These are phyloP conservation scores for Daedaleopsis nitida DNA, from an alignment of 768 basidiomycete species.

Conservation along the genomic window DNA sequence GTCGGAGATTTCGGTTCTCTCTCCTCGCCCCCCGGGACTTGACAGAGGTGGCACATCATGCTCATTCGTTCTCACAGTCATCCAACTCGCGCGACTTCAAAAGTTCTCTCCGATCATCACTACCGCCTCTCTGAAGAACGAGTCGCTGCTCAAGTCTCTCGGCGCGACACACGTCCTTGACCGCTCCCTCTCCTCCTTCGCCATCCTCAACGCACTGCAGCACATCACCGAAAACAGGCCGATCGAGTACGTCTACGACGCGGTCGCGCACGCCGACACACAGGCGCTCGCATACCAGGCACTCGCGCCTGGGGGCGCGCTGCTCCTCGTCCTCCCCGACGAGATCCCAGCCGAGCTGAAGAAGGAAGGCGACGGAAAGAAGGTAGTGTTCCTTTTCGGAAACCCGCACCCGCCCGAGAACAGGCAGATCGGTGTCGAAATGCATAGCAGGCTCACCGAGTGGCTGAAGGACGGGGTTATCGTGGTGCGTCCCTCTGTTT, in stretches of 20 bases:
- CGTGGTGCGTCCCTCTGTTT: slow-evolving; percentile 17
- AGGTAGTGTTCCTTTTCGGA: slow-evolving; percentile 7
- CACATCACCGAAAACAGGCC: slow-evolving; percentile 1
- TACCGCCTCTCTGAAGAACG: slow-evolving; percentile 26
- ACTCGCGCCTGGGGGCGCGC: slow-evolving; percentile 39
- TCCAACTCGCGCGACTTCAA: slow-evolving; percentile 25
- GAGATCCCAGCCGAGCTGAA: background rate
- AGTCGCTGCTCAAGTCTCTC: slow-evolving; percentile 20
- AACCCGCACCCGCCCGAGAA: slow-evolving; percentile 4
- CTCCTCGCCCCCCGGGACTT: no score
- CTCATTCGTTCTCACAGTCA: slow-evolving; percentile 6
- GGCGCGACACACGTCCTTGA: slow-evolving; percentile 31
- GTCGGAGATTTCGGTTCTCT: no score
- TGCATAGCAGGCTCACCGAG: slow-evolving; percentile 19
- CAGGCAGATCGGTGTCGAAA: slow-evolving; percentile 1
- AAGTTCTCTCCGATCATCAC: slow-evolving; percentile 29
- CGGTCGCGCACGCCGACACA: slow-evolving; percentile 39
- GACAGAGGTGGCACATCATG: no score
- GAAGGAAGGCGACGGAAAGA: background rate
- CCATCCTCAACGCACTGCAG: slow-evolving; percentile 8
- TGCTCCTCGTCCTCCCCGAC: slow-evolving; percentile 28
- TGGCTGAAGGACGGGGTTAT: slow-evolving; percentile 20
- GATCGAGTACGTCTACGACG: slow-evolving; percentile 31
- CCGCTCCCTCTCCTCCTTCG: slow-evolving; percentile 12
- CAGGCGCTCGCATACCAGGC: slow-evolving; percentile 39